These are phyloP conservation scores for Plantago coronopus DNA, from an alignment of 305 asterid genomes.

Conservation along the genomic window DNA sequence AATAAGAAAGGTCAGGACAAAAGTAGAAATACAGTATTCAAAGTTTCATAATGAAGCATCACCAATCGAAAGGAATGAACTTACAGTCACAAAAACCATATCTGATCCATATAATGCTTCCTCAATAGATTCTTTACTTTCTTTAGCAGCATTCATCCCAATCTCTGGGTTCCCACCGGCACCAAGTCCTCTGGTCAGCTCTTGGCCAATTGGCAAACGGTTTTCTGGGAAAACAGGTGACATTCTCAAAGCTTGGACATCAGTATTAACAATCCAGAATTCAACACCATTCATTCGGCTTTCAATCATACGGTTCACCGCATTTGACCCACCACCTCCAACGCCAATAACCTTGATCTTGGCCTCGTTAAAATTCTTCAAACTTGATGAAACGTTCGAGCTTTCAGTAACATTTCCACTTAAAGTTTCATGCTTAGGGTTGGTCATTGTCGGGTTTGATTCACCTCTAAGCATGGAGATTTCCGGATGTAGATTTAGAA, in stretches of 20 bases:
- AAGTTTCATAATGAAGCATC: conserved; percentile 1
- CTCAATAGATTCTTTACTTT: conserved; percentile 74
- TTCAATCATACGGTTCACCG: conserved; percentile 79
- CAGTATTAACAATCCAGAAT: conserved; percentile 95
- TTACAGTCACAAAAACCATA: conserved; percentile 93
- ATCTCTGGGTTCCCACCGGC: conserved; percentile 98
- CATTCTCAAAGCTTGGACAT: conserved; percentile 86
- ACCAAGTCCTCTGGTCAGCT: conserved; percentile 94
- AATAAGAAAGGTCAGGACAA: conserved; percentile 14
- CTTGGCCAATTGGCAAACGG: conserved; percentile 88
- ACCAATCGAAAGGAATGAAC: conserved; percentile 21
- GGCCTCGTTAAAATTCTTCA: conserved; percentile 44
- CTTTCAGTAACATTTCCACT: conserved; percentile 55
- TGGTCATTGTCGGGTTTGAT: conserved; percentile 38
- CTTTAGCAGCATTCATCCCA: conserved; percentile 88
- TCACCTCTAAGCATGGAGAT: conserved; percentile 87
- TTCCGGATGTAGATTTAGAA: conserved; percentile 86
- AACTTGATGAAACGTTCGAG: conserved; percentile 28
- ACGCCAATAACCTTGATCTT: conserved; percentile 79
- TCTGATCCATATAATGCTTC: conserved; percentile 85
- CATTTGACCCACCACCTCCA: conserved; percentile 99
- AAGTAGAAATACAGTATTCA: background rate
- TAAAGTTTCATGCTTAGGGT: conserved; percentile 47
- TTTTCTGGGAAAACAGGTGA: conserved; percentile 67
- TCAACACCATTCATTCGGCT: conserved; percentile 94